phyloP scores from a whole-genome alignment of 1,284 basidiomycete genomes.

The Leccinum variabile region DNA sequence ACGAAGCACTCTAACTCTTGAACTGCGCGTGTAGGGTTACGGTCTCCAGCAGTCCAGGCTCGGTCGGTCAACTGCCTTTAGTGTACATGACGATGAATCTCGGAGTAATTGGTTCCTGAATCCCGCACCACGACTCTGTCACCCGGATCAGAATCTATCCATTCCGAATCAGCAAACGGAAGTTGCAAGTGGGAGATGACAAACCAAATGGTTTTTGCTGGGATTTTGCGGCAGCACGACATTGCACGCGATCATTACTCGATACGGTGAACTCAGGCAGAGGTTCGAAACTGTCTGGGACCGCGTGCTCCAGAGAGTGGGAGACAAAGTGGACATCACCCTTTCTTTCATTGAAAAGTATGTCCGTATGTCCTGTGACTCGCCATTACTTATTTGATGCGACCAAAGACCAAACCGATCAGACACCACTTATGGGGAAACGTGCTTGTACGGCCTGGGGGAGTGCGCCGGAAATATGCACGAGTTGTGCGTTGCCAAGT shows the following conservation, averaged over 20 bases:
- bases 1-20: slow-evolving; percentile 27
- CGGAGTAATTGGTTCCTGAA: slow-evolving; percentile 33
- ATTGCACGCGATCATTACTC: slow-evolving; percentile 60
- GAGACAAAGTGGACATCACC: slow-evolving; percentile 66
- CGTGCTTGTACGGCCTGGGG: slow-evolving; percentile 73
- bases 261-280: slow-evolving; percentile 60
- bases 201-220: slow-evolving; percentile 30
- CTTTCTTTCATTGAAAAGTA: slow-evolving; percentile 76
- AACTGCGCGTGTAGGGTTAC: slow-evolving; percentile 20
- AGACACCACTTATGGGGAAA: slow-evolving; percentile 68
- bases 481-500: slow-evolving; percentile 73
- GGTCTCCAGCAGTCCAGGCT: slow-evolving; percentile 20
- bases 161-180: slow-evolving; percentile 32
- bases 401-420: slow-evolving; percentile 58
- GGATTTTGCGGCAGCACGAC: slow-evolving; percentile 41
- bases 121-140: slow-evolving; percentile 36
- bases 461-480: slow-evolving; percentile 90
- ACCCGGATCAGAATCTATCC: slow-evolving; percentile 31
- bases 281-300: slow-evolving; percentile 75
- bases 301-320: slow-evolving; percentile 61
- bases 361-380: slow-evolving; percentile 7
- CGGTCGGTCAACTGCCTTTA: slow-evolving; percentile 28
- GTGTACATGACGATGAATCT: slow-evolving; percentile 39
- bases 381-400: slow-evolving; percentile 11
- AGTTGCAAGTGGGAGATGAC: slow-evolving; percentile 26